A percentile compares a stretch with the other conserved stretches of the same genome.
These are phyloP conservation scores for Blastomyces emzantsi DNA, from an alignment of 2,329 filamentous ascomycete species.

Conservation along the genomic window DNA sequence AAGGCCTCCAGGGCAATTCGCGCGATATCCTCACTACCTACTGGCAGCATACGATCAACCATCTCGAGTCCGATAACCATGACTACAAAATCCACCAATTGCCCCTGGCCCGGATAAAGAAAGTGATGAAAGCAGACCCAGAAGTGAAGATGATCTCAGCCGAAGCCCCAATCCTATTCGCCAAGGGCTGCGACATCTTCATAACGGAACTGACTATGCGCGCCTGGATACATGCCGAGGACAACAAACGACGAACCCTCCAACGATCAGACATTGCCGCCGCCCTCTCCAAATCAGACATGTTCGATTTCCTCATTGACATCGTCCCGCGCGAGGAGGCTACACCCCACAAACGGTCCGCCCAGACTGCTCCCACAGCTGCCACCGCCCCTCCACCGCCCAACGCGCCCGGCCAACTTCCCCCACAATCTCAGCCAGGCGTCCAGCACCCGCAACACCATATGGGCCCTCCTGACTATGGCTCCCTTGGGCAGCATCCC, in stretches of 20 bases:
- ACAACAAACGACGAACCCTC: slow-evolving; percentile 93
- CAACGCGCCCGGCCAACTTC: slow-evolving; percentile 22
- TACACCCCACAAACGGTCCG: slow-evolving; percentile 68
- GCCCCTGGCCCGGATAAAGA: slow-evolving; percentile 96
- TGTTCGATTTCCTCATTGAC: slow-evolving; percentile 99
- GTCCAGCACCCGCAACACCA: slow-evolving; percentile 48
- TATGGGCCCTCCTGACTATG: slow-evolving; percentile 45
- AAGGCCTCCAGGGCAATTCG: slow-evolving; percentile 84
- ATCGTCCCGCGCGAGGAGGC: slow-evolving; percentile 96
- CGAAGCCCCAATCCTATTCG: slow-evolving; percentile 94
- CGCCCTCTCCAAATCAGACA: slow-evolving; percentile 92
- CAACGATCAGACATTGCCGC: slow-evolving; percentile 96
- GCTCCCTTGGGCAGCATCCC: slow-evolving; percentile 53
- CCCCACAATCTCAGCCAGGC: slow-evolving; percentile 34
- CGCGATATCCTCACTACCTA: slow-evolving; percentile 98
- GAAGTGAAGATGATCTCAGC: slow-evolving; percentile 99
- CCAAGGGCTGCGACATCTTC: slow-evolving; percentile 98
- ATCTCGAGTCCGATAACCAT: slow-evolving; percentile 88
- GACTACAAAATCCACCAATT: slow-evolving; percentile 98
- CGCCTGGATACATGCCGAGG: slow-evolving; percentile 98
- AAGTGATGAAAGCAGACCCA: slow-evolving; percentile 99
- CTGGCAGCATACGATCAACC: slow-evolving; percentile 97
- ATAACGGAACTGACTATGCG: slow-evolving; percentile 99
- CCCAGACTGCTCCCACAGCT: slow-evolving; percentile 20
- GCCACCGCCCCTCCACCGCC: slow-evolving; percentile 10